Evolutionary conservation across 164 flowering plant species (phyloP).

Genomic region (Annona squamosa): DNA sequence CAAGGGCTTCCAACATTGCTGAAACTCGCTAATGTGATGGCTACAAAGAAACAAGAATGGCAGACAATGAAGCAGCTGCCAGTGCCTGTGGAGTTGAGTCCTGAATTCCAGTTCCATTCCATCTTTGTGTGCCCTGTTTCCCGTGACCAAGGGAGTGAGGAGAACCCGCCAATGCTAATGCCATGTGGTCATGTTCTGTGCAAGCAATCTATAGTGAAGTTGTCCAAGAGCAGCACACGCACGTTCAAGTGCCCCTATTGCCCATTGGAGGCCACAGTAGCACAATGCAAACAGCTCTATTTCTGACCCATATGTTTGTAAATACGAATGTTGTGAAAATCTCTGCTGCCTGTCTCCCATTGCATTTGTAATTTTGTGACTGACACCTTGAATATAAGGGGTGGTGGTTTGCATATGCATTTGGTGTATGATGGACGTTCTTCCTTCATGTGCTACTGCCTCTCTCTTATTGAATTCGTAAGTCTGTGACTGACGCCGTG

Average conservation of each 20-base stretch:
- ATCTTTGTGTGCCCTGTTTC: constrained; percentile 87
- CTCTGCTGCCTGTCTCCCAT: too few species aligned
- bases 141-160: constrained; percentile 68
- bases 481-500: too few species aligned
- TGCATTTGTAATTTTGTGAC: too few species aligned
- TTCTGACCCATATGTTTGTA: constrained; percentile 28
- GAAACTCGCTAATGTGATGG: constrained; percentile 74
- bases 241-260: constrained; percentile 93
- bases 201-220: constrained; percentile 66
- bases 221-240: constrained; percentile 60
- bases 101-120: constrained; percentile 79
- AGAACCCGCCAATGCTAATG: constrained; percentile 87
- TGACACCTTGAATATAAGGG: too few species aligned
- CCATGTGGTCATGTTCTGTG: constrained; percentile 87
- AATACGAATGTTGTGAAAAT: too few species aligned
- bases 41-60: constrained; percentile 71
- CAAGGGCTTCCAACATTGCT: constrained; percentile 68
- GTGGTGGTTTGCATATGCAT: too few species aligned
- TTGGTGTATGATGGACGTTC: too few species aligned
- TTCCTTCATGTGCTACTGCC: too few species aligned
- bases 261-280: constrained; percentile 42
- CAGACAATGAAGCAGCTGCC: constrained; percentile 76
- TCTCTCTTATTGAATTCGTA: too few species aligned
- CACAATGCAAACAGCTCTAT: constrained; percentile 53
- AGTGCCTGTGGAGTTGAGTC: constrained; percentile 61